Evolutionary conservation across 352 stramenopile genomes (phyloP).

Genomic region (Globisporangium solare): DNA sequence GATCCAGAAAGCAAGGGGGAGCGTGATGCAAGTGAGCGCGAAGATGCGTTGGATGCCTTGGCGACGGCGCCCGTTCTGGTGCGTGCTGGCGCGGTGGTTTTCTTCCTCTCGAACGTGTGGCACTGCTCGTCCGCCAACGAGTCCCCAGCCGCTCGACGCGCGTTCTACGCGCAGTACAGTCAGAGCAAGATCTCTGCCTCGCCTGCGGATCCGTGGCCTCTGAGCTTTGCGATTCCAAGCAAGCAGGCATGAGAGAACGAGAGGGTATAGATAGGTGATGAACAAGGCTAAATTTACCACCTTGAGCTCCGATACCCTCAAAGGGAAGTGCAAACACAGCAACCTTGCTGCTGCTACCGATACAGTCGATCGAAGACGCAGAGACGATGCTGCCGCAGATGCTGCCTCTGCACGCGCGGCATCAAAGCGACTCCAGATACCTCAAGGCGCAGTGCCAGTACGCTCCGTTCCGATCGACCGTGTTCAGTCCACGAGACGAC

Average conservation of each 20-base stretch:
- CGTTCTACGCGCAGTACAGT: constrained; percentile 77
- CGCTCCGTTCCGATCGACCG: constrained; percentile 38
- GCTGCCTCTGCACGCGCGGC: constrained; percentile 44
- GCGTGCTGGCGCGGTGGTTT: constrained; percentile 39
- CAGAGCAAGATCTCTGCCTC: constrained; percentile 37
- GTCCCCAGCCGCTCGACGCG: constrained; percentile 32
- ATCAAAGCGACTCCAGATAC: constrained; percentile 23
- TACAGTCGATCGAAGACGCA: no score
- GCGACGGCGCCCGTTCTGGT: constrained; percentile 28
- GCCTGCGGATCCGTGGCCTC: constrained; percentile 26
- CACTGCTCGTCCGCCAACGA: constrained; percentile 62
- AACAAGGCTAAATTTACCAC: constrained; percentile 4
- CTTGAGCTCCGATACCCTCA: background rate
- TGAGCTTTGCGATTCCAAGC: constrained; percentile 68
- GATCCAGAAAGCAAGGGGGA: background rate
- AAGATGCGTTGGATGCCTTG: constrained; percentile 1
- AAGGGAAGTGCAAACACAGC: background rate
- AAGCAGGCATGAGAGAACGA: background rate
- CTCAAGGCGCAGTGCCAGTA: constrained; percentile 38
- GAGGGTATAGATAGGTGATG: background rate
- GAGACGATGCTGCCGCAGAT: constrained; percentile 21
- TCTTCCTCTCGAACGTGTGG: constrained; percentile 74
- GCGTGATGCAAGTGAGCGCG: background rate
- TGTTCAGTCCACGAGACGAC: constrained; percentile 27
- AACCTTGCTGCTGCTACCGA: no score